phyloP scores from a whole-genome alignment of 148 eudicot genomes.

The Rhododendron molle region DNA sequence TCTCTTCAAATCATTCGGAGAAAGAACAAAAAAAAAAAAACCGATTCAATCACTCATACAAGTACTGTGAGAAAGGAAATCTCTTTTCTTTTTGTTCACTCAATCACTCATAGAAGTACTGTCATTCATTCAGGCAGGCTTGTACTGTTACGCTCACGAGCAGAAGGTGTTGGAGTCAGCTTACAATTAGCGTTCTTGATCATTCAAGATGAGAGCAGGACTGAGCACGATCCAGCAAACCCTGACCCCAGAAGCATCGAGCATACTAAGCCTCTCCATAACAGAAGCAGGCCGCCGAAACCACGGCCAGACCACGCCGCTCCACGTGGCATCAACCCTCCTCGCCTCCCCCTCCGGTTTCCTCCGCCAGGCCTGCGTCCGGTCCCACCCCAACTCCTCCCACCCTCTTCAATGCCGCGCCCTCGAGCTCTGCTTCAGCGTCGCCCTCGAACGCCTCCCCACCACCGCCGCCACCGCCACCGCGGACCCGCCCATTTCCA shows the following conservation, averaged over 20 bases:
- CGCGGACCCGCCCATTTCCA: slow-evolving; percentile 68
- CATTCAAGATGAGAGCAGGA: slow-evolving; percentile 67
- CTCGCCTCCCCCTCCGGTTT: slow-evolving; percentile 62
- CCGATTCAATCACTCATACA: neutral
- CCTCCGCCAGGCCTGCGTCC: slow-evolving; percentile 78
- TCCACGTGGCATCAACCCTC: slow-evolving; percentile 86
- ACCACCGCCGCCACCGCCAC: slow-evolving; percentile 31
- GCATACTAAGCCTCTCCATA: slow-evolving; percentile 61
- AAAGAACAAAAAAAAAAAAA: neutral
- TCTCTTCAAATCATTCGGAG: neutral
- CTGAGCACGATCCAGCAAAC: slow-evolving; percentile 88
- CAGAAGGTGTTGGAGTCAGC: no score
- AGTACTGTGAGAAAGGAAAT: neutral
- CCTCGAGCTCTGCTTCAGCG: slow-evolving; percentile 89
- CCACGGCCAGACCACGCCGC: slow-evolving; percentile 93
- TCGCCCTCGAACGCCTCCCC: slow-evolving; percentile 83
- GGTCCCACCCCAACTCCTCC: slow-evolving; percentile 83
- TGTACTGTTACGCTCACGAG: no score
- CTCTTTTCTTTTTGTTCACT: neutral
- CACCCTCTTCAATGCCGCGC: slow-evolving; percentile 96
- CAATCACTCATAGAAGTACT: no score
- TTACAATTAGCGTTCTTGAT: neutral
- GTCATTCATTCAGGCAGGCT: no score
- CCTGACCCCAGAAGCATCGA: slow-evolving; percentile 79
- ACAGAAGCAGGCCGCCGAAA: slow-evolving; percentile 77